Conservation (phyloP, 192 early-diverging fungal species). For the Phlyctochytrium arcticum region DNA sequence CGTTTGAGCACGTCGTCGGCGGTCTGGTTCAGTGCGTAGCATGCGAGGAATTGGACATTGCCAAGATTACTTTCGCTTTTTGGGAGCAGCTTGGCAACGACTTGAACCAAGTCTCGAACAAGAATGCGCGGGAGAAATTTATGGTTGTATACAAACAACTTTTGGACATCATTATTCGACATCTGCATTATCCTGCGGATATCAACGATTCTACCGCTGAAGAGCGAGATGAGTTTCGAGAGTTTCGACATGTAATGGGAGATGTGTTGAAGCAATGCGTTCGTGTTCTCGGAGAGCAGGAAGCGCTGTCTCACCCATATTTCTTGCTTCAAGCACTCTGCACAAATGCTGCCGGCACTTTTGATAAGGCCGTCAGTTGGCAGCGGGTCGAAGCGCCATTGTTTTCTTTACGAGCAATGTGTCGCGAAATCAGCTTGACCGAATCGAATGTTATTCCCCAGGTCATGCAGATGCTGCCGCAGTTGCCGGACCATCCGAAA, state of each 20-base stretch:
- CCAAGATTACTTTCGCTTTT: constrained; percentile 85
- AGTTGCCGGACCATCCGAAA: constrained; percentile 87
- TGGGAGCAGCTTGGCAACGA: constrained; percentile 80
- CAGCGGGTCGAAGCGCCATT: constrained; percentile 93
- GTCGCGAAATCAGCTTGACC: constrained; percentile 66
- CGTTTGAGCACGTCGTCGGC: constrained; percentile 70
- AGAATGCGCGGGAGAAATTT: constrained; percentile 38
- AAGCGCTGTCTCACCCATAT: constrained; percentile 67
- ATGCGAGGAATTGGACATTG: constrained; percentile 77
- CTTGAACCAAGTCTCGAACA: constrained; percentile 27
- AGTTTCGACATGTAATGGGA: constrained; percentile 94
- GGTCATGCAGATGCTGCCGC: constrained; percentile 86
- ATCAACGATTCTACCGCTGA: constrained; percentile 55
- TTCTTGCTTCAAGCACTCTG: constrained; percentile 42
- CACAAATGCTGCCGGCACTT: constrained; percentile 1
- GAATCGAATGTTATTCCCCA: constrained; percentile 79
- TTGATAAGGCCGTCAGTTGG: constrained; percentile 65
- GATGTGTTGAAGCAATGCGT: constrained; percentile 96
- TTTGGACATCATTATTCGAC: constrained; percentile 79
- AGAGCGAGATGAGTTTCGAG: constrained; percentile 94
- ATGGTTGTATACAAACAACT: constrained; percentile 59
- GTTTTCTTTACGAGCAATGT: constrained; percentile 92
- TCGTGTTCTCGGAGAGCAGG: constrained; percentile 69
- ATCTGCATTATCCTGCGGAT: constrained; percentile 83
- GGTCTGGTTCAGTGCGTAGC: constrained; percentile 80